Evolutionary conservation across 1,284 basidiomycete genomes (phyloP).

Genomic region (Abortiporus biennis): DNA sequence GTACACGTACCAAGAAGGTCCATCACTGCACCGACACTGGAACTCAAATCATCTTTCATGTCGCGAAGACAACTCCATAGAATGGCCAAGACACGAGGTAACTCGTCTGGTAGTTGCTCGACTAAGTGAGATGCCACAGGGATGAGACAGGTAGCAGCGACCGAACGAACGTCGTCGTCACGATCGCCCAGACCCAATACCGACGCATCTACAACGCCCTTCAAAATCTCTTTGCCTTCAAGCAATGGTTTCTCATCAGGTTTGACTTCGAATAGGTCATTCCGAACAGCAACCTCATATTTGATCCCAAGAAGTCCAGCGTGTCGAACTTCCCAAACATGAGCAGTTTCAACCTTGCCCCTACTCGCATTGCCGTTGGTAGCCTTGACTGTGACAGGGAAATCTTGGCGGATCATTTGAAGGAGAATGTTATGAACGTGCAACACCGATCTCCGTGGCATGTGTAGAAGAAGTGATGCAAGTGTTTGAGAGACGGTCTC

Average conservation of each 20-base stretch:
- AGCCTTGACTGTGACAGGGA: constrained; percentile 37
- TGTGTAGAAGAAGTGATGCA: constrained; percentile 83
- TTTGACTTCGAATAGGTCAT: constrained; percentile 64
- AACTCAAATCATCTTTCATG: constrained; percentile 96
- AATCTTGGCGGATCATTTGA: constrained; percentile 91
- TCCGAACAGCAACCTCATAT: constrained; percentile 93
- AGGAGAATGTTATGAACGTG: constrained; percentile 83
- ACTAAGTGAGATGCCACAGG: constrained; percentile 85
- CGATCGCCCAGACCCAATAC: constrained; percentile 84
- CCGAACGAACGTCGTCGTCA: constrained; percentile 96
- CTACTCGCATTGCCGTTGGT: constrained; percentile 27
- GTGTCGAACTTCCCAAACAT: constrained; percentile 97
- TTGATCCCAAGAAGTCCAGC: constrained; percentile 95
- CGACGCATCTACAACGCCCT: constrained; percentile 82
- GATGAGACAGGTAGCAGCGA: constrained; percentile 88
- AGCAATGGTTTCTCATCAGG: too few species aligned
- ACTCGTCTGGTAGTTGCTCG: constrained; percentile 64
- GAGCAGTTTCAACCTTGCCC: constrained; percentile 38
- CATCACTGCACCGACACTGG: constrained; percentile 97
- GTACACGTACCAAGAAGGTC: constrained; percentile 86
- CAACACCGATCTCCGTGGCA: constrained; percentile 71
- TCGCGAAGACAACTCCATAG: constrained; percentile 90
- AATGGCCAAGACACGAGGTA: constrained; percentile 74
- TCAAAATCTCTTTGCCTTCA: constrained; percentile 55
- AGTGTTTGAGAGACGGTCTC: constrained; percentile 96